phyloP scores from a whole-genome alignment of 768 basidiomycete genomes.

The Xanthoconium purpureum region DNA sequence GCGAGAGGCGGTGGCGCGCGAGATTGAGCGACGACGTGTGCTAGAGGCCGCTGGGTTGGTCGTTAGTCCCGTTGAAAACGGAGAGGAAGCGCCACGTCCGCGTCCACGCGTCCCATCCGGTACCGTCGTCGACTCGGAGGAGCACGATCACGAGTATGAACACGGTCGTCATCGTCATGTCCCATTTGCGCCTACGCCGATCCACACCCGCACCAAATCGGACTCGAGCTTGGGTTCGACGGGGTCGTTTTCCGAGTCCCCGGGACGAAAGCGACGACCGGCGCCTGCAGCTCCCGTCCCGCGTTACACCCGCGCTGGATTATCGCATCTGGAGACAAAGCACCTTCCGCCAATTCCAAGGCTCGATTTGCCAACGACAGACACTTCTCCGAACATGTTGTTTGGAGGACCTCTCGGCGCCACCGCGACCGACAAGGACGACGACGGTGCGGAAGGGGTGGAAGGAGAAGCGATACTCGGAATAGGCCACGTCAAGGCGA shows the following conservation, averaged over 20 bases:
- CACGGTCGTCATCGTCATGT: background rate
- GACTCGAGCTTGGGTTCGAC: slow-evolving; percentile 17
- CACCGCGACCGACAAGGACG: background rate
- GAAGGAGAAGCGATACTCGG: background rate
- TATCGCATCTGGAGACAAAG: slow-evolving; percentile 33
- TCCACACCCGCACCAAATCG: slow-evolving; percentile 5
- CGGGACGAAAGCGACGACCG: slow-evolving; percentile 25
- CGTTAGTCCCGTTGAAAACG: slow-evolving; percentile 41
- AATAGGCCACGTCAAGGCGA: slow-evolving; percentile 1
- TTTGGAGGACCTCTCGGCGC: background rate
- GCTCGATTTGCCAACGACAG: slow-evolving; percentile 25
- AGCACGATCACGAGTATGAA: background rate
- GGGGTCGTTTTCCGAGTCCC: slow-evolving; percentile 42
- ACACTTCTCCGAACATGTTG: background rate
- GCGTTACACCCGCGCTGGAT: background rate
- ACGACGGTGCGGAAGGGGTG: background rate
- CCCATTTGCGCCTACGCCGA: background rate
- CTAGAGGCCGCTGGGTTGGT: slow-evolving; percentile 88
- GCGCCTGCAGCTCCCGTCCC: slow-evolving; percentile 22
- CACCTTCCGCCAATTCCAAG: slow-evolving; percentile 55
- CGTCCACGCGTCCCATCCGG: slow-evolving; percentile 27
- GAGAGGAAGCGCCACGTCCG: background rate
- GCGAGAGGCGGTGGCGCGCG: slow-evolving; percentile 54
- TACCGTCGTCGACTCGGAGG: background rate
- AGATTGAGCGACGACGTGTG: slow-evolving; percentile 73